Evolutionary conservation across 2,329 filamentous ascomycete species (phyloP).

Genomic region (Grosmannia clavigera): DNA sequence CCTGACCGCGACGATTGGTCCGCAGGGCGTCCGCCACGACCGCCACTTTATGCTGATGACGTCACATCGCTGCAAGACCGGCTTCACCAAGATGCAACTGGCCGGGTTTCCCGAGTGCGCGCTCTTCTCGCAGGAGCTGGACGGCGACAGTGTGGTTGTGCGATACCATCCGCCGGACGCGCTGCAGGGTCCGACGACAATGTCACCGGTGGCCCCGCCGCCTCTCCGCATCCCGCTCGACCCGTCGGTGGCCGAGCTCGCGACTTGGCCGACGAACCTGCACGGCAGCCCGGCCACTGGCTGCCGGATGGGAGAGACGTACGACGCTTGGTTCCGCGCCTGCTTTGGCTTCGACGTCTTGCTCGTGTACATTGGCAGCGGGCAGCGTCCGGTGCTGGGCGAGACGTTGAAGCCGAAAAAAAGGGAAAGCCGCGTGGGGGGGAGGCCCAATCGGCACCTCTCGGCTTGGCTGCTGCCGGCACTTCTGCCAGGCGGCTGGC

Average conservation of each 20-base stretch:
- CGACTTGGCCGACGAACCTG: slow-evolving; percentile 40
- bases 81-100: slow-evolving; percentile 47
- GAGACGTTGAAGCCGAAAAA: slow-evolving; percentile 28
- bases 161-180: slow-evolving; percentile 22
- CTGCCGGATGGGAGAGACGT: slow-evolving; percentile 49
- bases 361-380: slow-evolving; percentile 53
- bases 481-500: slow-evolving; percentile 7
- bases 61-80: slow-evolving; percentile 24
- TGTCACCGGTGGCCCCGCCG: slow-evolving; percentile 19
- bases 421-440: not conserved
- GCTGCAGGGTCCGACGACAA: slow-evolving; percentile 16
- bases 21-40: slow-evolving; percentile 54
- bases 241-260: slow-evolving; percentile 34
- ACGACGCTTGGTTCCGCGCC: slow-evolving; percentile 54
- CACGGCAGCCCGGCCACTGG: slow-evolving; percentile 45
- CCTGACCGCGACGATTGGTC: slow-evolving; percentile 37
- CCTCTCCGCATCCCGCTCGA: slow-evolving; percentile 35
- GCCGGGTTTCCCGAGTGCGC: slow-evolving; percentile 43
- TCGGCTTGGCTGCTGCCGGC: not conserved
- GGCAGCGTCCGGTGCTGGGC: slow-evolving; percentile 48
- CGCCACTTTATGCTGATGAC: slow-evolving; percentile 59
- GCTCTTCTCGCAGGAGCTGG: slow-evolving; percentile 50
- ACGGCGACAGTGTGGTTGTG: slow-evolving; percentile 26
- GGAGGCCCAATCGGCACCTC: no score
- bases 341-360: slow-evolving; percentile 50